These are phyloP conservation scores for Termitomyces sp. DNA, from an alignment of 1,284 basidiomycete species.

Conservation along the genomic window DNA sequence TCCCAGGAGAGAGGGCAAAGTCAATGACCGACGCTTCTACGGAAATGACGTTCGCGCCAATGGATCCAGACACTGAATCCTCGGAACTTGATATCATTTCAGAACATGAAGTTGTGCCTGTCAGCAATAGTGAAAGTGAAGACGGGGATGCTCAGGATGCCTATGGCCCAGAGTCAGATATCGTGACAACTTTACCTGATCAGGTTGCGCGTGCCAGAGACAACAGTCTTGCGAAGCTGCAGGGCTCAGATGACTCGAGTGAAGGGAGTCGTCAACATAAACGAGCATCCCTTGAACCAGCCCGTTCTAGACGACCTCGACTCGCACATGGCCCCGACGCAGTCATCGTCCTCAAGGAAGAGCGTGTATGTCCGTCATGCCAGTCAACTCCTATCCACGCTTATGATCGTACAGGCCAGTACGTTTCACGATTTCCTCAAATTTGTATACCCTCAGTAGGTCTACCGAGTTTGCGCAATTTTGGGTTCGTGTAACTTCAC, in stretches of 20 bases:
- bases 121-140: constrained; percentile 21
- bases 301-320: constrained; percentile 32
- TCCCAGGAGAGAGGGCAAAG: constrained; percentile 42
- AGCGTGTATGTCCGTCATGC: constrained; percentile 47
- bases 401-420: constrained; percentile 44
- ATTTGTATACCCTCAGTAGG: constrained; percentile 81
- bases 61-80: constrained; percentile 47
- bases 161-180: constrained; percentile 31
- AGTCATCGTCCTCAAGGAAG: constrained; percentile 77
- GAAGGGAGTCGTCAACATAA: constrained; percentile 10
- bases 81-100: constrained; percentile 40
- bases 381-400: not conserved
- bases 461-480: not conserved
- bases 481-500: not conserved
- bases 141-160: constrained; percentile 26
- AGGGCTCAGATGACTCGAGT: constrained; percentile 21
- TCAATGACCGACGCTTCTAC: constrained; percentile 37
- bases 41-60: constrained; percentile 53
- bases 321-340: constrained; percentile 59
- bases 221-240: constrained; percentile 45
- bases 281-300: constrained; percentile 15
- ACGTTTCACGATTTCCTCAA: constrained; percentile 85
- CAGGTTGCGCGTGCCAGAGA: constrained; percentile 34
- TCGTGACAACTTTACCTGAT: constrained; percentile 17
- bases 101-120: constrained; percentile 25